Evolutionary conservation across 163 green algal genomes (phyloP).

Genomic region (Prototheca wickerhamii): DNA sequence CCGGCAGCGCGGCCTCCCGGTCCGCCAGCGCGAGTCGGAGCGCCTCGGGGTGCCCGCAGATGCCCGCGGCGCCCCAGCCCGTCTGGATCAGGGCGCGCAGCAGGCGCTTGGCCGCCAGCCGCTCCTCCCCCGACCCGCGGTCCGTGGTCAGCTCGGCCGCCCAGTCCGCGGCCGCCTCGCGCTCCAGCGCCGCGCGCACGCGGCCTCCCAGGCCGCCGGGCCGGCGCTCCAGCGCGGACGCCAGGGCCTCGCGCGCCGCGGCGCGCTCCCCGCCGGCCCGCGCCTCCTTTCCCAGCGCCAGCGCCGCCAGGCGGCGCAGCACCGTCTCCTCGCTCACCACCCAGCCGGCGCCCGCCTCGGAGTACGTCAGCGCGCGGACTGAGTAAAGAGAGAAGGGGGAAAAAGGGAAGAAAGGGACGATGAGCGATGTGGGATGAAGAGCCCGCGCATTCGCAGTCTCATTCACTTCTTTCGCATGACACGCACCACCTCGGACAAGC

Average conservation of each 20-base stretch:
- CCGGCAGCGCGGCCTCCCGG: background rate
- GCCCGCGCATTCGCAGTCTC: no score
- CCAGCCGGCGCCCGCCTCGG: no score
- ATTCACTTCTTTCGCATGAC: no score
- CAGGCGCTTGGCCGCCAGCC: conserved; percentile 22
- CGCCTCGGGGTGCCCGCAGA: conserved; percentile 10
- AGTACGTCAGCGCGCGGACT: no score
- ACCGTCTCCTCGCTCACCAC: no score
- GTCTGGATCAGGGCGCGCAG: conserved; percentile 7
- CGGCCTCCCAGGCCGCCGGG: no score
- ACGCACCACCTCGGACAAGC: no score
- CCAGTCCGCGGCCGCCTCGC: background rate
- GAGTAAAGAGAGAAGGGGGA: no score
- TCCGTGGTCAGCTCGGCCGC: conserved; percentile 2
- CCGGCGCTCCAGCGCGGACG: no score
- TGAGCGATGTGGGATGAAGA: no score
- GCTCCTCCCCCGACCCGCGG: conserved; percentile 28
- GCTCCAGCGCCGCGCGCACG: no score
- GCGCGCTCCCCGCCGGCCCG: background rate
- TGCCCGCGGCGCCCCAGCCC: conserved; percentile 9
- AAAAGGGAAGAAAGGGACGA: no score
- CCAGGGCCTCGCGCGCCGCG: background rate
- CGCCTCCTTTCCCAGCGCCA: background rate
- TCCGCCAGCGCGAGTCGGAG: conserved; percentile 4
- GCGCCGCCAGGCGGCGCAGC: background rate